Percentiles rank a stretch among this genome's conserved stretches.
Evolutionary conservation across 768 basidiomycete species (phyloP).

Genomic region (Naganishia vishniacii): DNA sequence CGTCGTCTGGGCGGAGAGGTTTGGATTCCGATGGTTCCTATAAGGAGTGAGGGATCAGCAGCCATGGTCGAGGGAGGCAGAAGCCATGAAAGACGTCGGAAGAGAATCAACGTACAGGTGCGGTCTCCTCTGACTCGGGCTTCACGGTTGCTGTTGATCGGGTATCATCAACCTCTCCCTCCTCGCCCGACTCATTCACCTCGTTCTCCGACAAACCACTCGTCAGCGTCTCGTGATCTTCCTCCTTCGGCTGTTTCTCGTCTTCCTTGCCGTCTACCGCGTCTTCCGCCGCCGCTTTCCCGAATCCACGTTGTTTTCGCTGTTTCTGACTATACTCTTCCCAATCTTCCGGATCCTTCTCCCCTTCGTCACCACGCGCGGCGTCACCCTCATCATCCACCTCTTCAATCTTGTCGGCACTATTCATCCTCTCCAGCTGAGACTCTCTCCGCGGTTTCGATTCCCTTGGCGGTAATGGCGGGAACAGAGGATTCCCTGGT

Average conservation of each 20-base stretch:
- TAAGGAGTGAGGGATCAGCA: not conserved
- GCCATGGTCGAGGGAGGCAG: not conserved
- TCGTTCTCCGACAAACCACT: slow-evolving; percentile 57
- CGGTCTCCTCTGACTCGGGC: not conserved
- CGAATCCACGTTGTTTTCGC: slow-evolving; percentile 69
- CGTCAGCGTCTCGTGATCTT: slow-evolving; percentile 47
- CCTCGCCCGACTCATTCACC: slow-evolving; percentile 50
- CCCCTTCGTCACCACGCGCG: slow-evolving; percentile 40
- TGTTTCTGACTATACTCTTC: slow-evolving; percentile 61
- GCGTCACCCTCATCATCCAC: slow-evolving; percentile 17
- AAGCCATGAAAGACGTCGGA: not conserved
- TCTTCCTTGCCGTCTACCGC: slow-evolving; percentile 35
- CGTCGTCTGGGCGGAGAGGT: slow-evolving; percentile 49
- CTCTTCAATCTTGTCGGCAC: slow-evolving; percentile 2
- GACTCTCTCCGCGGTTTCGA: slow-evolving; percentile 59
- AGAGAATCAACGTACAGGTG: not conserved
- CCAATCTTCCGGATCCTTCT: slow-evolving; percentile 76
- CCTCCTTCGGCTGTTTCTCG: slow-evolving; percentile 56
- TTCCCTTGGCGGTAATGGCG: slow-evolving; percentile 45
- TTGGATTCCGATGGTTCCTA: slow-evolving; percentile 29
- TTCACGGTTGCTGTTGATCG: not conserved
- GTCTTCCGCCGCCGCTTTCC: slow-evolving; percentile 55
- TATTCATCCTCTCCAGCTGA: slow-evolving; percentile 16
- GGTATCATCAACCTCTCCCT: slow-evolving; percentile 49
- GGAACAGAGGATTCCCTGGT: slow-evolving; percentile 53